Evolutionary conservation across 2,329 filamentous ascomycete genomes (phyloP), one percentile per base, ranked within the genome.

Genomic region (Talaromyces sp.): DNA sequence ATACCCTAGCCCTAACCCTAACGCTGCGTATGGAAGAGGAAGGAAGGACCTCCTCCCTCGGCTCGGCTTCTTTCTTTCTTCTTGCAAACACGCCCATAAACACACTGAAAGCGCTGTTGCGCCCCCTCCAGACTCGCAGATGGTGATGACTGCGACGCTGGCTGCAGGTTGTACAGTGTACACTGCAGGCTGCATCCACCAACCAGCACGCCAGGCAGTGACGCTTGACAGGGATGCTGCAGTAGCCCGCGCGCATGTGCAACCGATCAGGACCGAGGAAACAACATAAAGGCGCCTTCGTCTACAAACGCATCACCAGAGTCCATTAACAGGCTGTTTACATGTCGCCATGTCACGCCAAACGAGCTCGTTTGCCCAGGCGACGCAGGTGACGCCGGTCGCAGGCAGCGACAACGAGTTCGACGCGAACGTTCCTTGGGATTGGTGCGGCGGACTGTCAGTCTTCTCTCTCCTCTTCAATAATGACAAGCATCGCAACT

Each of bases 391-490:
- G 34, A 61, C 34, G 28, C 47, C 55, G 10, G 47, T 61, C 8
- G 27, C 47, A 50, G 60, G 60, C 12, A 57, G 54, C 9, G 60
- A 61, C 40, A 51, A 53, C 50, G 54, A 61, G 36, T 61, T 61
- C 50, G 55, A 61, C 23, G 60, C 60, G 12, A 61, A 34, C 0
- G 51, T 61, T 7, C 47, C 34, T 16, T 61, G 60, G 60, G 60
- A 61, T 28, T 61, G 60, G 60, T 61, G 60, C 10, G 60, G 60
- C 36, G 44, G 34, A 7, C 8, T 57, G 60, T 61, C 34, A 61
- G 60, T 61, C 23, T 27, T 40, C 50, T 18, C 30, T n/a, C 31
- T 9, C 5, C 30, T 42, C 28, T 54, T 42, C 12, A 34, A 59
- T 16, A 40, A 23, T 2, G 23, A 54, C 10, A 27, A 8, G 5